Evolutionary conservation across 1,139 yeast genomes (phyloP).

Genomic region (Geotrichum bryndzae): DNA sequence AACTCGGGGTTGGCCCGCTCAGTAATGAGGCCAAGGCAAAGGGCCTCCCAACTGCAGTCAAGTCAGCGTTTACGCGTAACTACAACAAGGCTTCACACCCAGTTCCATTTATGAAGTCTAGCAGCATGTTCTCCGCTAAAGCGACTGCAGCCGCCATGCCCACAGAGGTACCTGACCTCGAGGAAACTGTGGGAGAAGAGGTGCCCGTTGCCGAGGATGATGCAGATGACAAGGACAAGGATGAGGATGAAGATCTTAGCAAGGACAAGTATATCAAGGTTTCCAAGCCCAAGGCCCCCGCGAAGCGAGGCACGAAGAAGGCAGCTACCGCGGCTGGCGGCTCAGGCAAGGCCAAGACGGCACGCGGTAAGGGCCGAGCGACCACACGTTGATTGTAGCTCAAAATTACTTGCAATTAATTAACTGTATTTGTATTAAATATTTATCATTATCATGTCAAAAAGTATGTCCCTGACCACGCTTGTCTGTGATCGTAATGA

Average conservation of each 20-base stretch:
- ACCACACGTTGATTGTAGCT: not conserved
- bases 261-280: slow-evolving; percentile 56
- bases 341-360: slow-evolving; percentile 20
- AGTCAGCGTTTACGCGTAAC: slow-evolving; percentile 77
- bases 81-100: slow-evolving; percentile 79
- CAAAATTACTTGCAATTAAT: not conserved
- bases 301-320: slow-evolving; percentile 18
- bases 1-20: slow-evolving; percentile 64
- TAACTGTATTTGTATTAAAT: not conserved
- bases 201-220: slow-evolving; percentile 46
- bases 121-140: slow-evolving; percentile 41
- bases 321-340: slow-evolving; percentile 20
- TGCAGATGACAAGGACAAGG: slow-evolving; percentile 44
- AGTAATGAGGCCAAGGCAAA: slow-evolving; percentile 50
- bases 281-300: slow-evolving; percentile 34
- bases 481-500: not conserved
- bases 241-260: slow-evolving; percentile 36
- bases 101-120: slow-evolving; percentile 71
- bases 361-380: slow-evolving; percentile 23
- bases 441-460: not conserved
- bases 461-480: not conserved
- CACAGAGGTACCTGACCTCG: slow-evolving; percentile 48
- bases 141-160: slow-evolving; percentile 33
- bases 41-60: slow-evolving; percentile 65
- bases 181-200: slow-evolving; percentile 53